Percentiles rank a stretch among this genome's conserved stretches.
These are phyloP conservation scores for Cercis canadensis DNA, from an alignment of 306 rosid genomes.

Conservation along the genomic window DNA sequence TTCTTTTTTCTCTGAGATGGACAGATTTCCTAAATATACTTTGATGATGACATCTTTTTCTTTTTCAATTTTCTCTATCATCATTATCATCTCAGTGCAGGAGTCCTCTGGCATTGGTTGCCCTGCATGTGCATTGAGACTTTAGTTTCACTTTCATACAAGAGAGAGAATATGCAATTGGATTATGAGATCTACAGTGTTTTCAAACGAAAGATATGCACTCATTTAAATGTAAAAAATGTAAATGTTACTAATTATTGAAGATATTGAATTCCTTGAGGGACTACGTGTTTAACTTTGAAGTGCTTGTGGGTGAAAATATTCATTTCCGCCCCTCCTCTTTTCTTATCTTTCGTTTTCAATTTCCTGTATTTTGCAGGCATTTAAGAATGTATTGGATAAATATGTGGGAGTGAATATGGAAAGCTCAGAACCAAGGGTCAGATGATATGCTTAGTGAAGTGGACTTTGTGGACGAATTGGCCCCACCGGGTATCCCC, in stretches of 20 bases:
- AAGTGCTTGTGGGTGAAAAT: constrained; percentile 29
- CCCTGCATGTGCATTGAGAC: constrained; percentile 50
- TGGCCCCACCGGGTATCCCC: constrained; percentile 57
- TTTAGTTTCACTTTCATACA: constrained; percentile 47
- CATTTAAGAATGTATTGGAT: constrained; percentile 77
- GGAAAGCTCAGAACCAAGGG: constrained; percentile 55
- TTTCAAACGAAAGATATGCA: constrained; percentile 21
- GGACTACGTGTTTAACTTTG: constrained; percentile 20
- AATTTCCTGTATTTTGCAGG: constrained; percentile 58
- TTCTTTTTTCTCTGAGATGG: constrained; percentile 39
- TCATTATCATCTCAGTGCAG: constrained; percentile 49
- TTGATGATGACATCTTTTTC: constrained; percentile 47
- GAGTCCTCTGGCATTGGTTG: constrained; percentile 50
- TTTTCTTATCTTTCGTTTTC: too few relatives aligned
- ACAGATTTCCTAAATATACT: constrained; percentile 39
- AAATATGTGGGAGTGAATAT: constrained; percentile 78
- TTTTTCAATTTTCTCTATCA: constrained; percentile 48
- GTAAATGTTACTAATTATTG: constrained; percentile 22
- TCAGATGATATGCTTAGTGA: constrained; percentile 51
- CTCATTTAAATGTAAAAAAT: constrained; percentile 22
- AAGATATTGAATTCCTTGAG: constrained; percentile 22
- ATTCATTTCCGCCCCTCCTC: constrained; percentile 11
- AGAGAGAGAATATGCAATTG: constrained; percentile 34
- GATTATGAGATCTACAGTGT: constrained; percentile 27
- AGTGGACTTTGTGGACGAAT: constrained; percentile 44